Percentiles rank a stretch among this genome's conserved stretches.
These are phyloP conservation scores for Pichia sp. DNA, from an alignment of 1,139 yeast species.

Conservation along the genomic window DNA sequence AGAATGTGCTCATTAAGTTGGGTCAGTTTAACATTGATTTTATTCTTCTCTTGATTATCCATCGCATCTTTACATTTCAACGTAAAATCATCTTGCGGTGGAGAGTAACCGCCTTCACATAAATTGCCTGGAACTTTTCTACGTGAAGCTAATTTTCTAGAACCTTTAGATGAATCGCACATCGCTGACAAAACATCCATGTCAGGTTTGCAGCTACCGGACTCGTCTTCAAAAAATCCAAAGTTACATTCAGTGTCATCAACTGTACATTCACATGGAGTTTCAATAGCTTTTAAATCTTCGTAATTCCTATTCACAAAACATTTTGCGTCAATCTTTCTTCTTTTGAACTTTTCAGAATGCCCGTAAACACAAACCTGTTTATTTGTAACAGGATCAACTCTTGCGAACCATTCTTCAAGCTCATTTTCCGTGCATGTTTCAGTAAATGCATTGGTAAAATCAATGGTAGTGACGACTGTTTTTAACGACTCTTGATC, in stretches of 20 bases:
- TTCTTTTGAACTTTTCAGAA: conserved; percentile 55
- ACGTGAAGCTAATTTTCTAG: conserved; percentile 17
- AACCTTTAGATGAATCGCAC: conserved; percentile 10
- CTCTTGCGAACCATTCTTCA: conserved; percentile 62
- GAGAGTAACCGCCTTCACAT: conserved; percentile 23
- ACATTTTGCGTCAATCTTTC: conserved; percentile 65
- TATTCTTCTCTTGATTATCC: conserved; percentile 2
- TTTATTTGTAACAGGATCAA: conserved; percentile 32
- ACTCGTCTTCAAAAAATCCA: conserved; percentile 40
- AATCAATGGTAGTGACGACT: conserved; percentile 46
- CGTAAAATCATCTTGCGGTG: conserved; percentile 15
- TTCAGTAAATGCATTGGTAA: conserved; percentile 45
- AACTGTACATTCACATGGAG: conserved; percentile 57
- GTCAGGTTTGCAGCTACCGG: conserved; percentile 51
- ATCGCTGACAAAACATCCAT: conserved; percentile 14
- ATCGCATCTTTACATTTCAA: conserved; percentile 19
- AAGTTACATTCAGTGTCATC: conserved; percentile 67
- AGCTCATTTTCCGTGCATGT: conserved; percentile 50
- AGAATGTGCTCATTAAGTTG: conserved; percentile 30
- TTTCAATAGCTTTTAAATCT: conserved; percentile 49
- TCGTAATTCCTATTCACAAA: conserved; percentile 52
- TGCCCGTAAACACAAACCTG: conserved; percentile 72
- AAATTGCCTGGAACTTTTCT: conserved; percentile 19
- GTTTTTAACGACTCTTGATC: conserved; percentile 7
- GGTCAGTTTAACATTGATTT: conserved; percentile 13